phyloP scores from a whole-genome alignment of 2,329 filamentous ascomycete species.

The Nothophaeocryptopus gaeumannii region DNA sequence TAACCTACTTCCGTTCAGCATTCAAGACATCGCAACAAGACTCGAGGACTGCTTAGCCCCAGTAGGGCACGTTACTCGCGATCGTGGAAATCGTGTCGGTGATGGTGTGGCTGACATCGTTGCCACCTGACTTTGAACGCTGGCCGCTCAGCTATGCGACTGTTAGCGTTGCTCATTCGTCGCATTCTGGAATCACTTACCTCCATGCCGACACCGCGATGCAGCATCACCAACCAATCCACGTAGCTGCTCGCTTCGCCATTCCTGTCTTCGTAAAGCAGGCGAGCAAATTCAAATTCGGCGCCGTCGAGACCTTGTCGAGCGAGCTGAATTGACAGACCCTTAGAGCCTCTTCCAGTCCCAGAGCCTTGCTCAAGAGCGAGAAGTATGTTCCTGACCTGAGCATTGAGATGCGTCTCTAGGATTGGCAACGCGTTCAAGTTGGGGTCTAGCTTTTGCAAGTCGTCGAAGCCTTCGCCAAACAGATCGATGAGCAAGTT shows the following conservation, averaged over 20 bases:
- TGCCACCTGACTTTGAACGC: slow-evolving; percentile 25
- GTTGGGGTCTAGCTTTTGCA: slow-evolving; percentile 79
- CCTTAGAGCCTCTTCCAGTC: slow-evolving; percentile 54
- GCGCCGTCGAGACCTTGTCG: slow-evolving; percentile 90
- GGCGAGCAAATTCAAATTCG: slow-evolving; percentile 91
- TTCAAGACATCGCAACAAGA: too few species aligned
- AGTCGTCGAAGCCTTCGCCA: slow-evolving; percentile 66
- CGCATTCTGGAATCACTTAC: slow-evolving; percentile 32
- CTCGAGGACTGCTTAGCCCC: slow-evolving; percentile 18
- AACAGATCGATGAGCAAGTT: slow-evolving; percentile 90
- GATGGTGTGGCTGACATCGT: slow-evolving; percentile 25
- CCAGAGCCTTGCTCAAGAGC: slow-evolving; percentile 71
- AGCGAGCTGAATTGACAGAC: slow-evolving; percentile 82
- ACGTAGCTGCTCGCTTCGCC: slow-evolving; percentile 98
- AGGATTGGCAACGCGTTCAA: slow-evolving; percentile 76
- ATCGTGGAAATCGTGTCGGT: slow-evolving; percentile 33
- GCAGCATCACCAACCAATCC: slow-evolving; percentile 95
- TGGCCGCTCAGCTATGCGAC: slow-evolving; percentile 29
- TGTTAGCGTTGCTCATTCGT: slow-evolving; percentile 17
- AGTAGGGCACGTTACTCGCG: slow-evolving; percentile 31
- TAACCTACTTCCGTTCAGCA: too few species aligned
- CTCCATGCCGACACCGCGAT: slow-evolving; percentile 89
- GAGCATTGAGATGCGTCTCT: slow-evolving; percentile 88
- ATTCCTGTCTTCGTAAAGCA: slow-evolving; percentile 91
- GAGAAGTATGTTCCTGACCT: slow-evolving; percentile 89